Conservation (phyloP, 1,284 basidiomycete species). For the Blastosporella zonata region DNA sequence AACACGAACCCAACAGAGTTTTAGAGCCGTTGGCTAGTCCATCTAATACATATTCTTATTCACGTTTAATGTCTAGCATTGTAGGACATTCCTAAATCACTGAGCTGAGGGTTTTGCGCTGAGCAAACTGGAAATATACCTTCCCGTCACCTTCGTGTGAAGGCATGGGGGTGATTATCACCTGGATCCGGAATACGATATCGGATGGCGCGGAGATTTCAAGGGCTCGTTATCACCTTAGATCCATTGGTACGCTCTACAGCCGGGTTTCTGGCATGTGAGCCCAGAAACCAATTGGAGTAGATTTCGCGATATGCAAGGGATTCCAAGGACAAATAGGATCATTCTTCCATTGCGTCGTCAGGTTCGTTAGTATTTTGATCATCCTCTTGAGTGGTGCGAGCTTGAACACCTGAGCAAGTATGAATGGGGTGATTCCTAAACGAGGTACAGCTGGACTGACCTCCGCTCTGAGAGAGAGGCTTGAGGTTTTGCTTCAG, state of each 20-base stretch:
- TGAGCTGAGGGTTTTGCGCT: constrained; percentile 4
- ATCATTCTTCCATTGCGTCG: constrained; percentile 63
- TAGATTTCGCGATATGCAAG: constrained; percentile 8
- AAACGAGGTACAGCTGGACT: constrained; percentile 21
- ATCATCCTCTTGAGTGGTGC: constrained; percentile 30
- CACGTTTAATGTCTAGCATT: not conserved
- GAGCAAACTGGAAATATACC: not conserved
- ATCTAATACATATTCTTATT: not conserved
- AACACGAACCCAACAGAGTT: constrained; percentile 50
- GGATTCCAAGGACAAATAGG: constrained; percentile 4
- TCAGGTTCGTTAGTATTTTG: constrained; percentile 28
- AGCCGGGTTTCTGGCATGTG: constrained; percentile 12
- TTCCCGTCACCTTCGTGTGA: not conserved
- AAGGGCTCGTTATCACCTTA: constrained; percentile 2
- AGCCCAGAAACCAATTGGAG: constrained; percentile 15
- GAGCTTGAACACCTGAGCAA: constrained; percentile 54
- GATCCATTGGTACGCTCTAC: constrained; percentile 7
- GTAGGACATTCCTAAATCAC: constrained; percentile 11
- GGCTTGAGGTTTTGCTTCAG: constrained; percentile 70
- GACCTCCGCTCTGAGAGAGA: constrained; percentile 67
- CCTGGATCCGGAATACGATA: constrained; percentile 2
- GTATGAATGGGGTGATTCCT: constrained; percentile 13
- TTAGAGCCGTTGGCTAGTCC: not conserved
- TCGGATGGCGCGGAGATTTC: constrained; percentile 4
- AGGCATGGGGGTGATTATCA: not conserved